A percentile compares a stretch with the other conserved stretches of the same genome.
Conservation (phyloP, 2,329 filamentous ascomycete genomes). For the Berkeleyomyces basicola region DNA sequence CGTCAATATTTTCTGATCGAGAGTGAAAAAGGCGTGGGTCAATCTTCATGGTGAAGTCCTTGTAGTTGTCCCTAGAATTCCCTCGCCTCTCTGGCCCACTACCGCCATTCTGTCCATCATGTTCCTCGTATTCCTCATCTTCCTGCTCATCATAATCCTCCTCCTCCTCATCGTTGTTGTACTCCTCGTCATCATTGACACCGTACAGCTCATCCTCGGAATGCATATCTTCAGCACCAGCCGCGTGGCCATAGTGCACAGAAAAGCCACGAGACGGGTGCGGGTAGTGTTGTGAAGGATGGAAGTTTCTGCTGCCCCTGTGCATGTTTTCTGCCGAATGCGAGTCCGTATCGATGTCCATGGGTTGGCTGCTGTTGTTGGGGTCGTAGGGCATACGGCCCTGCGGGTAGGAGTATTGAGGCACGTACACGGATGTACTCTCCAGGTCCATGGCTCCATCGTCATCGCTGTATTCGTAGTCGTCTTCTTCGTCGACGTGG, state of each 20-base stretch:
- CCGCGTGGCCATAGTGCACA: background rate
- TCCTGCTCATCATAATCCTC: constrained; percentile 17
- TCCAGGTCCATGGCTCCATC: constrained; percentile 14
- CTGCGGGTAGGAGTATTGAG: background rate
- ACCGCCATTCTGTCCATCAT: constrained; percentile 15
- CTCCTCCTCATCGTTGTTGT: constrained; percentile 18
- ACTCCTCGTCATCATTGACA: constrained; percentile 17
- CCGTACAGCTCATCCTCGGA: constrained; percentile 12
- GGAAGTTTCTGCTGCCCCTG: background rate
- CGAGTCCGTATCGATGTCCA: background rate
- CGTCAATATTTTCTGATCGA: background rate
- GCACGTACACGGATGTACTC: background rate
- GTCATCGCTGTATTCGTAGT: constrained; percentile 15
- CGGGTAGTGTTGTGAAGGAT: background rate
- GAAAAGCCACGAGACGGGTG: background rate
- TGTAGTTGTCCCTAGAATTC: constrained; percentile 17
- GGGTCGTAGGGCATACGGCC: background rate
- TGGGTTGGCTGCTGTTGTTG: background rate
- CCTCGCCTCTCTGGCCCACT: constrained; percentile 18
- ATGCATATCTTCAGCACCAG: background rate
- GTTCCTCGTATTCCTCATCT: constrained; percentile 17
- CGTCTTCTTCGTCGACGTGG: constrained; percentile 4
- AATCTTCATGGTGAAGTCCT: constrained; percentile 14
- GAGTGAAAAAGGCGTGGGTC: constrained; percentile 9
- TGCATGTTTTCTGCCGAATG: background rate